These are phyloP conservation scores for Candolleomyces eurysporus DNA, from an alignment of 768 basidiomycete species.

Conservation along the genomic window DNA sequence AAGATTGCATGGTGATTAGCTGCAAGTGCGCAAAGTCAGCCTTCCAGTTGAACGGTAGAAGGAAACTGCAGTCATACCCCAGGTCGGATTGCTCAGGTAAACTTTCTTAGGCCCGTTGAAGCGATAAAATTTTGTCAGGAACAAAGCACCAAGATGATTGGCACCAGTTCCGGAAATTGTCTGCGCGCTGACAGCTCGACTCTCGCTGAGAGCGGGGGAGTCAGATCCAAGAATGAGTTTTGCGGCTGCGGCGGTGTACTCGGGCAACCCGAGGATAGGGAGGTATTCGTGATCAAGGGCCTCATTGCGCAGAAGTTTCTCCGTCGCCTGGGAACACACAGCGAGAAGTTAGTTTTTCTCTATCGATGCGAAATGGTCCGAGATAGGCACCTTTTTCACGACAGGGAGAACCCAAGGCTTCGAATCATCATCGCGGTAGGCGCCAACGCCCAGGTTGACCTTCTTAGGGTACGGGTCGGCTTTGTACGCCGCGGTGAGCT, in stretches of 20 bases:
- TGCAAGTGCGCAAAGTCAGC: slow-evolving; percentile 24
- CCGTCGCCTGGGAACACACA: slow-evolving; percentile 56
- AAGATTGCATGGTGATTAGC: slow-evolving; percentile 91
- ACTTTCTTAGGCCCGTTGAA: slow-evolving; percentile 68
- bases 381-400: slow-evolving; percentile 68
- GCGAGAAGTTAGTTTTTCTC: background rate
- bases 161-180: slow-evolving; percentile 96
- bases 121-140: slow-evolving; percentile 80
- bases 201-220: slow-evolving; percentile 67
- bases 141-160: slow-evolving; percentile 88
- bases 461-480: slow-evolving; percentile 72
- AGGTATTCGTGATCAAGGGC: slow-evolving; percentile 89
- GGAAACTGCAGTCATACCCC: slow-evolving; percentile 57
- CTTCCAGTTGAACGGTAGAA: slow-evolving; percentile 1
- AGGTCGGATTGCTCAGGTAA: slow-evolving; percentile 91
- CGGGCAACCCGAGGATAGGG: slow-evolving; percentile 83
- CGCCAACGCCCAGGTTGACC: slow-evolving; percentile 91
- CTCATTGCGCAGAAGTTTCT: slow-evolving; percentile 64
- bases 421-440: slow-evolving; percentile 83
- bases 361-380: background rate
- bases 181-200: slow-evolving; percentile 78
- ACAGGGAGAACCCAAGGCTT: slow-evolving; percentile 94
- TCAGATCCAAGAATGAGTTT: slow-evolving; percentile 77
- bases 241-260: slow-evolving; percentile 80
- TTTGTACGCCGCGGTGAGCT: slow-evolving; percentile 88